Conservation (phyloP, 1,139 yeast species). For the Sugiyamaella neomexicana region DNA sequence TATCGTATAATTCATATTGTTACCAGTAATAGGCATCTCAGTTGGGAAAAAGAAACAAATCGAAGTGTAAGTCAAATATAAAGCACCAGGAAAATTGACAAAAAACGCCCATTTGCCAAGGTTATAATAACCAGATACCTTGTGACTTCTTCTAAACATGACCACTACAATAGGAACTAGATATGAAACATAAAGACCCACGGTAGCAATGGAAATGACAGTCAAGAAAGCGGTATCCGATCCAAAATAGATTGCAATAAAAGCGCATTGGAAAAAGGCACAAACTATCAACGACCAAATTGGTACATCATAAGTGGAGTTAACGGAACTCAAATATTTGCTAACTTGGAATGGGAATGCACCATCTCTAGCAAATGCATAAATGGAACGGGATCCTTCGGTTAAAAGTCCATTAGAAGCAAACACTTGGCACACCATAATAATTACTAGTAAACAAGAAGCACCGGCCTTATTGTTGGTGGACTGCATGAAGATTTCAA, state of each 20-base stretch:
- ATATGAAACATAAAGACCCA: constrained; percentile 73
- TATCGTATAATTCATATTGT: constrained; percentile 74
- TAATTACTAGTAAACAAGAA: constrained; percentile 54
- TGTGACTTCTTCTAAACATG: constrained; percentile 43
- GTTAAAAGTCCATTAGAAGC: constrained; percentile 76
- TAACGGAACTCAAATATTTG: constrained; percentile 63
- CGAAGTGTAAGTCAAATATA: constrained; percentile 61
- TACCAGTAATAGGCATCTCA: constrained; percentile 60
- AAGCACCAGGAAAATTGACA: constrained; percentile 56
- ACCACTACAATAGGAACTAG: constrained; percentile 69
- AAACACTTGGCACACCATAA: constrained; percentile 69
- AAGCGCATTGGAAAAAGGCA: constrained; percentile 39
- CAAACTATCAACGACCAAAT: constrained; percentile 69
- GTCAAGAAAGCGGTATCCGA: constrained; percentile 81
- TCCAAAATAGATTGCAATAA: constrained; percentile 62
- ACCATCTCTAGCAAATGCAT: constrained; percentile 64
- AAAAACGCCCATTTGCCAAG: constrained; percentile 63
- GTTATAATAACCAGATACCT: constrained; percentile 68
- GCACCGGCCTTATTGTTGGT: constrained; percentile 56
- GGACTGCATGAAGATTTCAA: constrained; percentile 60
- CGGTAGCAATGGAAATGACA: constrained; percentile 80
- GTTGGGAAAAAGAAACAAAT: constrained; percentile 74
- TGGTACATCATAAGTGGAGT: constrained; percentile 62
- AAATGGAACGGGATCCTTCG: constrained; percentile 79
- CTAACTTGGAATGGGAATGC: constrained; percentile 56